Base-by-base conservation (phyloP, 2,329 filamentous ascomycete species). In the Xylaria sp. region DNA sequence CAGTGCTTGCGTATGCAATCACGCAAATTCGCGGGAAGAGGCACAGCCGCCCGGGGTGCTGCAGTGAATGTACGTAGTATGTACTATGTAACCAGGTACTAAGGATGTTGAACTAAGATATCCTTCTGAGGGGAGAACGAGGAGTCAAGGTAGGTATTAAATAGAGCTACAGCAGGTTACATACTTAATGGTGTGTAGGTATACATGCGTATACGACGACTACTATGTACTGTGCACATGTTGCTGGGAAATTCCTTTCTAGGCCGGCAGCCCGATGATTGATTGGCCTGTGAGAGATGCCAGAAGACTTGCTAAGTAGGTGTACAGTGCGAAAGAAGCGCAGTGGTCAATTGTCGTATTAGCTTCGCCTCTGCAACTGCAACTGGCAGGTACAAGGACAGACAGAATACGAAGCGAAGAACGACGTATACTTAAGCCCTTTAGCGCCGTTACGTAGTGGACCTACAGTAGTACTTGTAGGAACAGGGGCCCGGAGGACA, bases 401-500 rank as follows among this genome's bases (percentile, higher is more conserved):
- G 40, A 18, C 16, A 21, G 18, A 47, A 47, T 47, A 47, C 44
- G 44, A 47, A 47, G 44, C n/a, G n/a, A 47, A n/a, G 37, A 40
- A 40, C 9, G 44, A 23, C 44, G 44, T 47, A 40, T 21, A 21
- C 44, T n/a, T n/a, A 40, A 13, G 40, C 2, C 2, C 50, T n/a
- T 53, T 55, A 35, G 51, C 10, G n/a, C 51, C 29, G 23, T 55
- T 55, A 55, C 51, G 51, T 37, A 55, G 5, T 12, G 18, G 18
- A 47, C 6, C n/a, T n/a, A n/a, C n/a, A n/a, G 40, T 42, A 18
- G 40, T 18, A 8, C 16, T 35, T 35, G 32, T 35, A 10, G 18
- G 13, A n/a, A 18, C 40, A 44, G 40, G 29, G 54, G 23, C 12
- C 27, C 5, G 3, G 9, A 18, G 32, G 32, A 12, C 10, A 37